phyloP scores from a whole-genome alignment of 2,329 filamentous ascomycete species.

The Cytospora piceicola region DNA sequence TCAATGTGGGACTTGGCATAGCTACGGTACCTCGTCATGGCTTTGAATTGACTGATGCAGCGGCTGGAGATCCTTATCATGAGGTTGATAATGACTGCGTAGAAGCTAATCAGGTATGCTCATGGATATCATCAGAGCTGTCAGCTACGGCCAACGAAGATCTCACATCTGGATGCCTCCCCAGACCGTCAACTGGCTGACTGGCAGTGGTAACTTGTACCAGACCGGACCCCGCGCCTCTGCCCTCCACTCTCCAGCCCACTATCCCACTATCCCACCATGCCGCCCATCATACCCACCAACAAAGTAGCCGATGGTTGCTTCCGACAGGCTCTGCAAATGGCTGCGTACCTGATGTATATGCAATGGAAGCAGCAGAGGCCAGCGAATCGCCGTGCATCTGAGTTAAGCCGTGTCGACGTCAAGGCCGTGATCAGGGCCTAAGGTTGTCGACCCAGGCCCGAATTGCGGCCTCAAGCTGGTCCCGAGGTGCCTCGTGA shows the following conservation, averaged over 20 bases:
- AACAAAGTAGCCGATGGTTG: slow-evolving; percentile 12
- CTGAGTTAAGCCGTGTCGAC: slow-evolving; percentile 19
- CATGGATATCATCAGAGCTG: neutral
- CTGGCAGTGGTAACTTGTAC: neutral
- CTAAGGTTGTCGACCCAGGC: slow-evolving; percentile 28
- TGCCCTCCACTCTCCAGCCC: neutral
- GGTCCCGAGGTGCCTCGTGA: slow-evolving; percentile 27
- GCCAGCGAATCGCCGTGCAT: slow-evolving; percentile 30
- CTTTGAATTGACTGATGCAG: neutral
- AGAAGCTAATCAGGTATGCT: neutral
- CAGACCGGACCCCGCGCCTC: neutral
- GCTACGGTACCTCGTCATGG: no score
- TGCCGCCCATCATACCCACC: no score
- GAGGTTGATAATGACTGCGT: neutral
- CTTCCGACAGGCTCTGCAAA: neutral
- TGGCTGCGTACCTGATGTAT: slow-evolving; percentile 24
- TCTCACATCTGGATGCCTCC: neutral
- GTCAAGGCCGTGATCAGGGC: slow-evolving; percentile 26
- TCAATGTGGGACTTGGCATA: no score
- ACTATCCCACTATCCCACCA: neutral
- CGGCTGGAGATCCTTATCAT: neutral
- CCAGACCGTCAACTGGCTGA: neutral
- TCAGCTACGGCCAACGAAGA: neutral
- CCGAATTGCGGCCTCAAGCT: slow-evolving; percentile 30
- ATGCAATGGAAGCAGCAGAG: slow-evolving; percentile 16